Evolutionary conservation across 768 basidiomycete species (phyloP).

Genomic region (Dictyophora rubrovolvata): DNA sequence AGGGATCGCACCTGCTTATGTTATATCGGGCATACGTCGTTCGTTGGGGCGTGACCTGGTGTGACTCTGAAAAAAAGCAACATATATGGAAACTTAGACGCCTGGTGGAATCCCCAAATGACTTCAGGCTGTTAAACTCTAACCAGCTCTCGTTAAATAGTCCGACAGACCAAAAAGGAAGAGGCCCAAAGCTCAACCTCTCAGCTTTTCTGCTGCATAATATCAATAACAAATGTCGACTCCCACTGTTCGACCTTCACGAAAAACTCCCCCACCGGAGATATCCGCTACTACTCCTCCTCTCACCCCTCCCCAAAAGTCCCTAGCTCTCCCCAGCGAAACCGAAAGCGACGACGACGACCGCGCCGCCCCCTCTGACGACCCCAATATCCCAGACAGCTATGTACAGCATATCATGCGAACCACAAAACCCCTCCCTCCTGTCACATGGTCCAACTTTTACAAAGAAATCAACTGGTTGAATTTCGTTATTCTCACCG

Average conservation of each 20-base stretch:
- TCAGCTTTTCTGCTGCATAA: too few relatives aligned
- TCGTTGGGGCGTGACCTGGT: background rate
- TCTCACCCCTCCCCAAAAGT: conserved; percentile 12
- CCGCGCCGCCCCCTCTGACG: conserved; percentile 17
- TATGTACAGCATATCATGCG: conserved; percentile 70
- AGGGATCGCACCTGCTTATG: too few relatives aligned
- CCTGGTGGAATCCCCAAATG: background rate
- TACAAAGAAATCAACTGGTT: conserved; percentile 66
- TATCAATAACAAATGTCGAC: conserved; percentile 10
- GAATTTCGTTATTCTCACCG: conserved; percentile 57
- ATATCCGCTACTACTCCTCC: conserved; percentile 16
- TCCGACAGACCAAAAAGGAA: background rate
- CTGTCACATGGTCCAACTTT: conserved; percentile 51
- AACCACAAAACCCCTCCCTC: conserved; percentile 57
- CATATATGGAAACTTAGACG: background rate
- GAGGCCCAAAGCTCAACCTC: background rate
- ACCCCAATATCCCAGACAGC: conserved; percentile 67
- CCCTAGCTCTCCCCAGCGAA: background rate
- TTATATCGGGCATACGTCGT: too few relatives aligned
- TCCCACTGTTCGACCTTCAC: conserved; percentile 21
- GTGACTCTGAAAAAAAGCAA: background rate
- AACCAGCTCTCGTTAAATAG: background rate
- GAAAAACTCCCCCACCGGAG: conserved; percentile 15
- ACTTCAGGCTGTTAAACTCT: background rate
- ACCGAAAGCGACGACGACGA: too few relatives aligned